Percentiles rank a stretch among this genome's conserved stretches.
These are phyloP conservation scores for Huntiella moniliformis DNA, from an alignment of 2,329 filamentous ascomycete species.

Conservation along the genomic window DNA sequence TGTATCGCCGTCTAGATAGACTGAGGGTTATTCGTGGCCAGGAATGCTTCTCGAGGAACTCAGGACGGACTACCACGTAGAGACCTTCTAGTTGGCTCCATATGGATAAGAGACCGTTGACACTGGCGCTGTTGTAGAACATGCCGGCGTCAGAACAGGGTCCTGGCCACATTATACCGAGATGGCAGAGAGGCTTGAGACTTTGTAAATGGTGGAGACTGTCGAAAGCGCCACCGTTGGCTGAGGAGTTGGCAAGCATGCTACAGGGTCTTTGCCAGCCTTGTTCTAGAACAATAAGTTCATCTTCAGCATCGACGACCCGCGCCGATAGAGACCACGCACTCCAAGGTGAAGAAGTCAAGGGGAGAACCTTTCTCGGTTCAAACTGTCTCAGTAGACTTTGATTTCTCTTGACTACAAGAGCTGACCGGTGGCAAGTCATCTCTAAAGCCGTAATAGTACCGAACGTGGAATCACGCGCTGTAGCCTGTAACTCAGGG, in stretches of 20 bases:
- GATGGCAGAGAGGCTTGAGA: neutral
- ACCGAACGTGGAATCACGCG: neutral
- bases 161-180: constrained; percentile 9
- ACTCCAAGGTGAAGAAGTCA: constrained; percentile 6
- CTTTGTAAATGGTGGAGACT: constrained; percentile 4
- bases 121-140: constrained; percentile 2
- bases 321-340: constrained; percentile 7
- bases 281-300: constrained; percentile 8
- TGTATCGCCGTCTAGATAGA: neutral
- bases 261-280: constrained; percentile 9
- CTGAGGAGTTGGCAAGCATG: neutral
- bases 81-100: constrained; percentile 7
- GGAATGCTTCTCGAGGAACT: neutral
- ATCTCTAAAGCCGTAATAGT: constrained; percentile 1
- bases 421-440: constrained; percentile 1
- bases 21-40: neutral
- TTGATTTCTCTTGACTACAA: neutral
- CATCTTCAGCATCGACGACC: neutral
- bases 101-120: constrained; percentile 1
- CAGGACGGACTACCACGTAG: constrained; percentile 9
- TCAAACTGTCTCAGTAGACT: neutral
- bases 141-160: constrained; percentile 4
- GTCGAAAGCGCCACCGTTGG: constrained; percentile 2
- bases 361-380: neutral
- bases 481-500: constrained; percentile 3